phyloP scores from a whole-genome alignment of 2,329 filamentous ascomycete genomes.

The Trichoderma asperellum region DNA sequence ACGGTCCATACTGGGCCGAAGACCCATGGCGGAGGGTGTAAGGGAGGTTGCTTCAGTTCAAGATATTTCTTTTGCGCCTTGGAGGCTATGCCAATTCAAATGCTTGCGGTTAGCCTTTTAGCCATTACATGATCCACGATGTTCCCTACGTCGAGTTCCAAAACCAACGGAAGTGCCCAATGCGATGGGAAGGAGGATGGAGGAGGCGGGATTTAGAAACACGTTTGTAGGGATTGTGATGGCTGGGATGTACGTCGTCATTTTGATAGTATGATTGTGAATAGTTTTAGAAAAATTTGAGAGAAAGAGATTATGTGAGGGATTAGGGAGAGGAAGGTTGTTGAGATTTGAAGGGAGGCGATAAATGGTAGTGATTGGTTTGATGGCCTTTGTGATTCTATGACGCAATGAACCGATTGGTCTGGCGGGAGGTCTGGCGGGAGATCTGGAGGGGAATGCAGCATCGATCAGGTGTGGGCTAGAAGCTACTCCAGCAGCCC shows the following conservation, averaged over 20 bases:
- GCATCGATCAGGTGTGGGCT: neutral
- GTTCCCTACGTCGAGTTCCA: slow-evolving; percentile 62
- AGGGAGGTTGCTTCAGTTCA: slow-evolving; percentile 68
- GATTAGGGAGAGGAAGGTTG: slow-evolving; percentile 8
- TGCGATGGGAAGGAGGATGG: slow-evolving; percentile 75
- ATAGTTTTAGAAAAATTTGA: neutral
- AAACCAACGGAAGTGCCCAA: slow-evolving; percentile 76
- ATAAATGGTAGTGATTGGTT: neutral
- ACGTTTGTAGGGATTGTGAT: slow-evolving; percentile 73
- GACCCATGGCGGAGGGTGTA: slow-evolving; percentile 62
- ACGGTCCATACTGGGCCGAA: slow-evolving; percentile 69
- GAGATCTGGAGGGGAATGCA: neutral
- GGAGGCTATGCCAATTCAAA: slow-evolving; percentile 46
- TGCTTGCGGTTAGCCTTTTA: neutral
- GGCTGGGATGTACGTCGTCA: slow-evolving; percentile 81
- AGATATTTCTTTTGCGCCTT: slow-evolving; percentile 66
- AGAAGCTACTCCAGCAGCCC: neutral
- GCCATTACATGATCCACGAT: neutral
- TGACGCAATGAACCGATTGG: slow-evolving; percentile 25
- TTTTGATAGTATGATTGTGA: slow-evolving; percentile 41
- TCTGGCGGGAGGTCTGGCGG: neutral
- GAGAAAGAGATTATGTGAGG: neutral
- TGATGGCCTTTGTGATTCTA: neutral
- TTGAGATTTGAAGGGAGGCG: neutral
- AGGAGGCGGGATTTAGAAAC: slow-evolving; percentile 72